Evolutionary conservation across 108 stramenopile species (phyloP), one percentile per base, ranked within the genome.

Genomic region (Pseudonitzschia multiseries): DNA sequence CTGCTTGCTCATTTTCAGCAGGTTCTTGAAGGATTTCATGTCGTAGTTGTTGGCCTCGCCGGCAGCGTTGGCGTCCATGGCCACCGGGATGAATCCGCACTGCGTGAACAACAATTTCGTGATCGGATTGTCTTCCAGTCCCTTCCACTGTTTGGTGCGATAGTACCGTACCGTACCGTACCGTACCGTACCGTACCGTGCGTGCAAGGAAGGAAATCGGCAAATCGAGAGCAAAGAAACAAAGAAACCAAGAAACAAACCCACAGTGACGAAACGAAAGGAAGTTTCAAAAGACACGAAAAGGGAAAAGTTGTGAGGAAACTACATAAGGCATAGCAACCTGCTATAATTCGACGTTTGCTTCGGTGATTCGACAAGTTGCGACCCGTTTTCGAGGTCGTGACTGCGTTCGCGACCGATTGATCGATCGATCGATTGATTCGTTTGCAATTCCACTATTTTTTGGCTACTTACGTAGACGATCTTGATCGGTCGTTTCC

Each of bases 21-120:
- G 75, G 1, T 57, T 66, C 44, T 86, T 88, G 81, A 95, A 95
- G 36, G 84, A 84, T 26, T 69, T 42, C 41, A 68, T 71, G 59
- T 92, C 83, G 74, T 95, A 95, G 68, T 89, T 82, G 57, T 95
- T 95, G 13, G 72, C 81, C 53, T 87, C 79, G 28, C 93, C 93
- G 57, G 78, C 80, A 24, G 81, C 86, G 73, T 95, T 95, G 63
- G 71, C 88, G 18, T 76, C 87, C 93, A 95, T 95, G 28, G 90
- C 78, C 4, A 95, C 88, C 3, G 89, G 79, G 46, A 95, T 92
- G 64, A 95, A 92, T 18, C 93, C 93, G 40, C 86, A 87, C 76
- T 90, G 87, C 27, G 46, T 70, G 69, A 92, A 95, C 18, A 92
- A 54, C 13, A 92, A 53, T 68, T 84, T 85, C 44, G 86, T 84